These are phyloP conservation scores for Paecilomyces dactylethromorphus DNA, from an alignment of 2,329 filamentous ascomycete species.

Conservation along the genomic window DNA sequence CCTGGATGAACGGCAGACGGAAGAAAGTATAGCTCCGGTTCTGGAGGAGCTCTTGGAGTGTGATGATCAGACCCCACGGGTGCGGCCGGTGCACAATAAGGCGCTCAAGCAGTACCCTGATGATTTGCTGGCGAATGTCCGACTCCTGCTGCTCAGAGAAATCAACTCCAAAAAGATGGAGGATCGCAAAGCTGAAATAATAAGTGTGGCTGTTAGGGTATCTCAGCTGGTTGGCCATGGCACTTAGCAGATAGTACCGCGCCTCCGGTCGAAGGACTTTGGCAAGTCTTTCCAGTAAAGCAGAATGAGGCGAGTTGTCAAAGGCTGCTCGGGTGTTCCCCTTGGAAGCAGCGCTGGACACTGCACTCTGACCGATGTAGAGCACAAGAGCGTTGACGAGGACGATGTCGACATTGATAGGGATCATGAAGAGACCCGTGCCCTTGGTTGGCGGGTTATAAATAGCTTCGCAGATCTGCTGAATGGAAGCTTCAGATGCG, in stretches of 20 bases:
- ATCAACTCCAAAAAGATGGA: slow-evolving; percentile 78
- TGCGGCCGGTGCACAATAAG: slow-evolving; percentile 85
- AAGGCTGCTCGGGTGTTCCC: slow-evolving; percentile 55
- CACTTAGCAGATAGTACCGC: slow-evolving; percentile 75
- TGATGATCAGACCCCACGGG: slow-evolving; percentile 89
- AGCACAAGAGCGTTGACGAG: slow-evolving; percentile 79
- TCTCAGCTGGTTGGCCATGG: slow-evolving; percentile 85
- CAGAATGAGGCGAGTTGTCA: slow-evolving; percentile 61
- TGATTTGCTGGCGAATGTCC: slow-evolving; percentile 84
- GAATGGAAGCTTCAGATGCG: slow-evolving; percentile 61
- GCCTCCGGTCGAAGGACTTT: slow-evolving; percentile 69
- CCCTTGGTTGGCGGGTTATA: slow-evolving; percentile 52
- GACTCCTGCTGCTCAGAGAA: slow-evolving; percentile 62
- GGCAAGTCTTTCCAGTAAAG: slow-evolving; percentile 67
- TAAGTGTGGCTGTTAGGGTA: slow-evolving; percentile 85
- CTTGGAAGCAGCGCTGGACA: slow-evolving; percentile 52
- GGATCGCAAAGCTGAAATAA: slow-evolving; percentile 80
- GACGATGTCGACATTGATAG: slow-evolving; percentile 60
- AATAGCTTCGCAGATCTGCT: slow-evolving; percentile 69
- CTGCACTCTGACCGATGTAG: slow-evolving; percentile 70
- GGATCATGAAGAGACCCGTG: slow-evolving; percentile 60
- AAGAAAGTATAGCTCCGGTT: slow-evolving; percentile 90
- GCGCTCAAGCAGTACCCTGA: slow-evolving; percentile 79
- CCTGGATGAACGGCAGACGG: slow-evolving; percentile 85
- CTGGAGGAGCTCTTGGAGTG: slow-evolving; percentile 81